A percentile compares a stretch with the other conserved stretches of the same genome.
phyloP scores from a whole-genome alignment of 2,329 filamentous ascomycete species.

The Neofusicoccum ribis region DNA sequence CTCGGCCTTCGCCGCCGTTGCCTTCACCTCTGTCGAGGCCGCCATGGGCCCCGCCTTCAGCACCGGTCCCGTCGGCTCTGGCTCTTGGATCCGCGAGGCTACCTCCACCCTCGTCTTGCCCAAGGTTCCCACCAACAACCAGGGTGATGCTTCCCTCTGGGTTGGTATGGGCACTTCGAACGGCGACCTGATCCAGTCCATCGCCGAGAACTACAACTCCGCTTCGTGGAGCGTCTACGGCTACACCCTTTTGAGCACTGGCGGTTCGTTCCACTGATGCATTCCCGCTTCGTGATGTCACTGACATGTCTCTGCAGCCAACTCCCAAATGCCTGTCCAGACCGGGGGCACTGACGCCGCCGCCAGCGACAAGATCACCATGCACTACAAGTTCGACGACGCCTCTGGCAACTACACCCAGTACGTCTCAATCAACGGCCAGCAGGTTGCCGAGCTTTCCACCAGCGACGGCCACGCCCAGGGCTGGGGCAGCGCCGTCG shows the following conservation, averaged over 20 bases:
- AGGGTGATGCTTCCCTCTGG: slow-evolving; percentile 47
- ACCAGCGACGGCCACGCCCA: slow-evolving; percentile 46
- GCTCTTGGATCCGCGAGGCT: slow-evolving; percentile 48
- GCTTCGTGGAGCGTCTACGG: slow-evolving; percentile 47
- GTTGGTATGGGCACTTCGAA: slow-evolving; percentile 53
- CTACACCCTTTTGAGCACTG: slow-evolving; percentile 44
- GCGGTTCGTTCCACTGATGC: slow-evolving; percentile 21
- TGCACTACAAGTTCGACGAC: slow-evolving; percentile 47
- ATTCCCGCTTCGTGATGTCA: neutral
- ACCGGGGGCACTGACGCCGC: slow-evolving; percentile 29
- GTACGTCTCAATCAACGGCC: slow-evolving; percentile 39
- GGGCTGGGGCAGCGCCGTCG: slow-evolving; percentile 48
- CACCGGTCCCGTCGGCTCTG: slow-evolving; percentile 44
- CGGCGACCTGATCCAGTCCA: slow-evolving; percentile 53
- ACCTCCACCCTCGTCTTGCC: slow-evolving; percentile 49
- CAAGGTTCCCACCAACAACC: slow-evolving; percentile 35
- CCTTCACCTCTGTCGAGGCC: slow-evolving; percentile 23
- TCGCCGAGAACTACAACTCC: slow-evolving; percentile 30
- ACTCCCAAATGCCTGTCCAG: slow-evolving; percentile 37
- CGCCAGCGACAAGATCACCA: slow-evolving; percentile 39
- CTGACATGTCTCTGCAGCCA: slow-evolving; percentile 23
- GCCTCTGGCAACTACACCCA: slow-evolving; percentile 44
- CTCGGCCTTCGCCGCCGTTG: slow-evolving; percentile 21
- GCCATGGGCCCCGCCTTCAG: slow-evolving; percentile 30
- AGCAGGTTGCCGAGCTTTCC: slow-evolving; percentile 45